These are phyloP conservation scores for Umbilicaria muhlenbergii DNA, from an alignment of 495 filamentous ascomycete species.

Conservation along the genomic window DNA sequence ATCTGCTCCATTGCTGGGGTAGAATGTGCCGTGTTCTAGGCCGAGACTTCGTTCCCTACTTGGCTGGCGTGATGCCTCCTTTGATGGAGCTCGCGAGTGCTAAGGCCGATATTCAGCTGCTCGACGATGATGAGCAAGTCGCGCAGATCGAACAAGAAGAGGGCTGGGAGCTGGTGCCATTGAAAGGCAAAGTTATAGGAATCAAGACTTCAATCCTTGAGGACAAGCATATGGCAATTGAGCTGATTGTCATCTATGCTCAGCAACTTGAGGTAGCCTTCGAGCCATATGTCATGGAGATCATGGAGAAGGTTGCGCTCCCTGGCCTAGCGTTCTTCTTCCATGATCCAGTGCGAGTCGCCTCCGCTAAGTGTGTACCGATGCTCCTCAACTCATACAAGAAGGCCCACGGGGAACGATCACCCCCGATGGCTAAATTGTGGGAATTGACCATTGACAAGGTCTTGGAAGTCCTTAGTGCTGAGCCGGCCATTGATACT, in stretches of 20 bases:
- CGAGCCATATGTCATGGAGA: constrained; percentile 77
- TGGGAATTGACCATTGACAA: constrained; percentile 82
- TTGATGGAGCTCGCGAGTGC: constrained; percentile 80
- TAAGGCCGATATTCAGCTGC: constrained; percentile 91
- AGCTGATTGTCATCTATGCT: constrained; percentile 92
- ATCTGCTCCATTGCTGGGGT: constrained; percentile 98
- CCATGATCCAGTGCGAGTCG: constrained; percentile 92
- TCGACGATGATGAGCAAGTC: constrained; percentile 92
- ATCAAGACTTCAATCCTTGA: constrained; percentile 95
- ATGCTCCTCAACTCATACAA: constrained; percentile 91
- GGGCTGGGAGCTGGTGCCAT: constrained; percentile 92
- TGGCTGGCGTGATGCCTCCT: constrained; percentile 87
- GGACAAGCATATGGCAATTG: constrained; percentile 98
- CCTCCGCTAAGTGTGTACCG: constrained; percentile 87
- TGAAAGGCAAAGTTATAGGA: constrained; percentile 94
- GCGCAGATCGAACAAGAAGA: constrained; percentile 89
- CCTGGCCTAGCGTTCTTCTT: constrained; percentile 97
- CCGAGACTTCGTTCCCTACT: constrained; percentile 78
- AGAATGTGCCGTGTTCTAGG: constrained; percentile 94
- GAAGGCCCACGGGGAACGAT: constrained; percentile 65
- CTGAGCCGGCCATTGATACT: constrained; percentile 90
- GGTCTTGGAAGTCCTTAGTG: constrained; percentile 83
- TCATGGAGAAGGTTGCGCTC: constrained; percentile 92
- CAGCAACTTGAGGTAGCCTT: constrained; percentile 85
- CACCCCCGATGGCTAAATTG: constrained; percentile 55